Evolutionary conservation across 768 basidiomycete species (phyloP), one percentile per base, ranked within the genome.

Genomic region (Mycena filopes): DNA sequence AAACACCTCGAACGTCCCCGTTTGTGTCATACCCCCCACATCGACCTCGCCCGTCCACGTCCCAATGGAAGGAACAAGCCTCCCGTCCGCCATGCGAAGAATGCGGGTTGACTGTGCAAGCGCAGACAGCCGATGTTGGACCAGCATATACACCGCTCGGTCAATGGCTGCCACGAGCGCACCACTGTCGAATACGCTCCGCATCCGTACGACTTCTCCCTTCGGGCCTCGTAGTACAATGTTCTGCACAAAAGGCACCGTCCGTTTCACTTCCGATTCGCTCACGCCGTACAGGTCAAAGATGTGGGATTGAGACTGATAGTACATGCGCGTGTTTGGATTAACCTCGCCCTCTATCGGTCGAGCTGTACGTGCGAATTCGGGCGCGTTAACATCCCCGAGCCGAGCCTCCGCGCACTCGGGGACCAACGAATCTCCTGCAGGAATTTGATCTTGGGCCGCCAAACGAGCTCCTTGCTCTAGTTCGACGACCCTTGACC

Each of bases 1-100:
- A 36, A 72, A 70, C 5, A 72, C 49, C 50, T 72, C 69, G 40
- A 72, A 62, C 6, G n/a, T n/a, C n/a, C n/a, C n/a, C n/a, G n/a
- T n/a, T n/a, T n/a, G 18, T 11, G 16, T 29, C 18, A 5, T 3
- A 7, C 56, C 61, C 4, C 40, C 68, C 20, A 70, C 15, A 15
- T 29, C 21, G 7, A 69, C 50, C 9, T 3, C 31, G 20, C 68
- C 68, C 40, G 23, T 58, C 68, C 68, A 69, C 31, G 57, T 47
- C 21, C 50, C 68, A n/a, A 40, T 29, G n/a, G 68, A 66, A 11
- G 59, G 46, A 6, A 55, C 16, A 3, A 70, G 41, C 9, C 31
- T 36, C 20, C 68, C 65, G 25, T 70, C 48, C 26, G 68, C 68
- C 68, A 70, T 70, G 25, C 65, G 66, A 1, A 67, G 40, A 4